Evolutionary conservation across 306 rosid genomes (phyloP).

Genomic region (Trifolium pratense): DNA sequence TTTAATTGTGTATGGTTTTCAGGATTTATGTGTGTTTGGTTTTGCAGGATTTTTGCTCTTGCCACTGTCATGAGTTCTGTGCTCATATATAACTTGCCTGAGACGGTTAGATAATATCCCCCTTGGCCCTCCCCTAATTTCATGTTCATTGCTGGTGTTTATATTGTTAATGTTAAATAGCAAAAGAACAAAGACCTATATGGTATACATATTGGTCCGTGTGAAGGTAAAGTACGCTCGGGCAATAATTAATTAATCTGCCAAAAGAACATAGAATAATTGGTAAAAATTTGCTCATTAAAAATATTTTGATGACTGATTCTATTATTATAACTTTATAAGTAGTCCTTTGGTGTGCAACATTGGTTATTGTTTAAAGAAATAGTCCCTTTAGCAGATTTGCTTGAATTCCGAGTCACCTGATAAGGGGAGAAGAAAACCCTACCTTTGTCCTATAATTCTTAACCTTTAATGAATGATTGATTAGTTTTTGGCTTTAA

Average conservation of each 20-base stretch:
- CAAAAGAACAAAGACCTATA: not conserved
- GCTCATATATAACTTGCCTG: slow-evolving; percentile 90
- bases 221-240: not conserved
- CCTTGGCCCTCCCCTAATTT: slow-evolving; percentile 17
- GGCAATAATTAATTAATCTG: not conserved
- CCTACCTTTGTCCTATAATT: slow-evolving; percentile 9
- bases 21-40: slow-evolving; percentile 37
- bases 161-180: slow-evolving; percentile 38
- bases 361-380: not conserved
- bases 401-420: not conserved
- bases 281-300: not conserved
- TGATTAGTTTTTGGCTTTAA: slow-evolving; percentile 30
- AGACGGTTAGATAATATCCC: slow-evolving; percentile 67
- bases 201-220: not conserved
- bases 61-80: slow-evolving; percentile 97
- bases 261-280: not conserved
- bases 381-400: not conserved
- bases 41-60: slow-evolving; percentile 87
- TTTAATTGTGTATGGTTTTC: slow-evolving; percentile 23
- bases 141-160: slow-evolving; percentile 31
- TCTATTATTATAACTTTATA: not conserved
- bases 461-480: not conserved
- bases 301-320: not conserved
- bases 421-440: slow-evolving; percentile 17
- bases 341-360: not conserved